Conservation (phyloP, 2,329 filamentous ascomycete species). For the Acrocalymma vagum region DNA sequence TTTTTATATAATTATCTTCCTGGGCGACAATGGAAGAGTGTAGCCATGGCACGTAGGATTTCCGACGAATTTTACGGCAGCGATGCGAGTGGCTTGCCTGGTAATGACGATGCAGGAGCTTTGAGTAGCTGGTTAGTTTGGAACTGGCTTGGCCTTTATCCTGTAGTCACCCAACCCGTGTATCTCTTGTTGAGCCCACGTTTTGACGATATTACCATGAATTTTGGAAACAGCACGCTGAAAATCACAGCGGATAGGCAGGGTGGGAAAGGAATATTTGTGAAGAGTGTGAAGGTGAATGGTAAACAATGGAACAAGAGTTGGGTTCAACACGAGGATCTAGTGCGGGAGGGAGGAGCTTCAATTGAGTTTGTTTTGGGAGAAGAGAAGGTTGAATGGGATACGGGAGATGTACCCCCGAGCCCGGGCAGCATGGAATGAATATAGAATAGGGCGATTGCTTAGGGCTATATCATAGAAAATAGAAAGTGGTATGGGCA, state of each 20-base stretch:
- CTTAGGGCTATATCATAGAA: too few relatives aligned
- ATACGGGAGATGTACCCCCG: slow-evolving; percentile 60
- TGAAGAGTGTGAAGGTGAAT: slow-evolving; percentile 72
- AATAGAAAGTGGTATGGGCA: too few relatives aligned
- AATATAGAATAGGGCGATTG: too few relatives aligned
- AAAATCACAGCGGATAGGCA: slow-evolving; percentile 61
- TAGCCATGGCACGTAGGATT: slow-evolving; percentile 36
- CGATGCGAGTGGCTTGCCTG: slow-evolving; percentile 46
- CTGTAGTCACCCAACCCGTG: slow-evolving; percentile 70
- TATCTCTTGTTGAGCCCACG: slow-evolving; percentile 65
- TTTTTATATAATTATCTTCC: slow-evolving; percentile 59
- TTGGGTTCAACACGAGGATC: slow-evolving; percentile 72
- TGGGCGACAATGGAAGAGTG: slow-evolving; percentile 49
- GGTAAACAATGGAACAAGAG: slow-evolving; percentile 67
- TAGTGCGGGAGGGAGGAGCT: slow-evolving; percentile 60
- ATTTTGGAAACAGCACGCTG: slow-evolving; percentile 62
- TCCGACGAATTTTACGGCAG: slow-evolving; percentile 43
- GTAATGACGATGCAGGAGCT: slow-evolving; percentile 54
- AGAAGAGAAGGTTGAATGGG: slow-evolving; percentile 53
- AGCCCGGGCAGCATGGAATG: too few relatives aligned
- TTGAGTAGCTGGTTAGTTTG: slow-evolving; percentile 60
- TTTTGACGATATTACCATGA: slow-evolving; percentile 63
- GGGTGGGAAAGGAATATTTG: slow-evolving; percentile 61
- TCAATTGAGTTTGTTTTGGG: slow-evolving; percentile 60
- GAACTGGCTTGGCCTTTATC: slow-evolving; percentile 56